These are phyloP conservation scores for Lepidium campestre DNA, from an alignment of 441 rosid species.

Conservation along the genomic window DNA sequence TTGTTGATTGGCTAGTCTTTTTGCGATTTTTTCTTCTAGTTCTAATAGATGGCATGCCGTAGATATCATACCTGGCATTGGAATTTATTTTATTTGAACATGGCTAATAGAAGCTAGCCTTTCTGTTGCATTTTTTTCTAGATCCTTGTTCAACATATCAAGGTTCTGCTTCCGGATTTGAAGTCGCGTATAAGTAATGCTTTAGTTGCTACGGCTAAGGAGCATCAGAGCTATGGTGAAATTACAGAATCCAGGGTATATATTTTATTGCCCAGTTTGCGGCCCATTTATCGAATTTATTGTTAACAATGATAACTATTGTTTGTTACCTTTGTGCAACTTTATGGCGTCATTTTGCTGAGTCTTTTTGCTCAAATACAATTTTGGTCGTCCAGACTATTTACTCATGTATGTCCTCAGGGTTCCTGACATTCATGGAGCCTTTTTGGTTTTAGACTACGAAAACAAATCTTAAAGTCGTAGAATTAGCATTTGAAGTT, in stretches of 20 bases:
- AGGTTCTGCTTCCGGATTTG: conserved; percentile 48
- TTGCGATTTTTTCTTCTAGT: not conserved
- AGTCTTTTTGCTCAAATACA: not conserved
- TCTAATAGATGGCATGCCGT: not conserved
- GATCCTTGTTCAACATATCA: conserved; percentile 61
- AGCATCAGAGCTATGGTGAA: conserved; percentile 47
- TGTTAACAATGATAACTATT: not conserved
- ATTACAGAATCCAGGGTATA: conserved; percentile 46
- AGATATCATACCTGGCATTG: not conserved
- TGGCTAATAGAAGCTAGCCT: conserved; percentile 3
- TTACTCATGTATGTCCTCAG: conserved; percentile 1
- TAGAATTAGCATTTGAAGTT: not conserved
- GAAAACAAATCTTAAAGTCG: not conserved
- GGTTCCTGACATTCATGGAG: not conserved
- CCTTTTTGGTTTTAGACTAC: not conserved
- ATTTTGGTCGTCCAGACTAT: not conserved
- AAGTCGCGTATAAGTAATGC: conserved; percentile 45
- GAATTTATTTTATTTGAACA: not conserved
- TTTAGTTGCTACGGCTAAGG: conserved; percentile 42
- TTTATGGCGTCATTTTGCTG: not conserved
- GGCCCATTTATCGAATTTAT: not conserved
- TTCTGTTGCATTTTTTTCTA: conserved; percentile 13
- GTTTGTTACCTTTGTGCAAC: not conserved
- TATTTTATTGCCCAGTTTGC: not conserved
- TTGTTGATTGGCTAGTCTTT: not conserved